phyloP scores from a whole-genome alignment of 495 filamentous ascomycete genomes.

The Neurospora hispaniola region DNA sequence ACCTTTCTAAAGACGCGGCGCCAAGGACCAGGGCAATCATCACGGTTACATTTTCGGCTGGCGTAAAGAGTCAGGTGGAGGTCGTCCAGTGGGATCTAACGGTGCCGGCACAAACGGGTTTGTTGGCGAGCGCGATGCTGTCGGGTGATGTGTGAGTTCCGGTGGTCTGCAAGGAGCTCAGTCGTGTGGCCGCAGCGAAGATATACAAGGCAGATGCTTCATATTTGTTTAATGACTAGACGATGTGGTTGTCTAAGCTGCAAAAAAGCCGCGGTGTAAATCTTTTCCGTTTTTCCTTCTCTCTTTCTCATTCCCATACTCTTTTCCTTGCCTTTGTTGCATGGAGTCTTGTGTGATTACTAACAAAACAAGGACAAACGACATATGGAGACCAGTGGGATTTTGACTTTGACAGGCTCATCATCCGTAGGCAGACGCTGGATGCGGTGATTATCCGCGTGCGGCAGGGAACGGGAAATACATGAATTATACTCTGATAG shows the following conservation, averaged over 20 bases:
- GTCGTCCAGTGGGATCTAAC: conserved; percentile 43
- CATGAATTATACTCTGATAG: conserved; percentile 37
- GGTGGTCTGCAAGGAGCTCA: conserved; percentile 40
- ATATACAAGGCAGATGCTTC: conserved; percentile 38
- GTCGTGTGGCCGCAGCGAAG: conserved; percentile 41
- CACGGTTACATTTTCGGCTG: conserved; percentile 41
- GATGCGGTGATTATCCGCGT: conserved; percentile 40
- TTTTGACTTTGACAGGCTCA: conserved; percentile 35
- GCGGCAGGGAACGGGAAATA: conserved; percentile 26
- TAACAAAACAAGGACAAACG: conserved; percentile 1
- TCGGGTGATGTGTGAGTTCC: conserved; percentile 40
- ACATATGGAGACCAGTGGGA: conserved; percentile 43
- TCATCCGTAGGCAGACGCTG: conserved; percentile 32
- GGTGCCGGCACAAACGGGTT: conserved; percentile 26
- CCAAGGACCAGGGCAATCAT: no score
- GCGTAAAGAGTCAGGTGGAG: conserved; percentile 34
- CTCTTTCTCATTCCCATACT: not conserved
- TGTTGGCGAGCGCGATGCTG: conserved; percentile 30
- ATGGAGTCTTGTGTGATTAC: not conserved
- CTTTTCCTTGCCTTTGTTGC: not conserved
- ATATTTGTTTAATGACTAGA: conserved; percentile 43
- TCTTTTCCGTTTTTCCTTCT: not conserved
- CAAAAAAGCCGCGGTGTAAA: conserved; percentile 33
- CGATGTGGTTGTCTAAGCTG: conserved; percentile 41
- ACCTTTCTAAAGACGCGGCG: no score